Evolutionary conservation across 305 asterid species (phyloP).

Genomic region (Rubia peregrina): DNA sequence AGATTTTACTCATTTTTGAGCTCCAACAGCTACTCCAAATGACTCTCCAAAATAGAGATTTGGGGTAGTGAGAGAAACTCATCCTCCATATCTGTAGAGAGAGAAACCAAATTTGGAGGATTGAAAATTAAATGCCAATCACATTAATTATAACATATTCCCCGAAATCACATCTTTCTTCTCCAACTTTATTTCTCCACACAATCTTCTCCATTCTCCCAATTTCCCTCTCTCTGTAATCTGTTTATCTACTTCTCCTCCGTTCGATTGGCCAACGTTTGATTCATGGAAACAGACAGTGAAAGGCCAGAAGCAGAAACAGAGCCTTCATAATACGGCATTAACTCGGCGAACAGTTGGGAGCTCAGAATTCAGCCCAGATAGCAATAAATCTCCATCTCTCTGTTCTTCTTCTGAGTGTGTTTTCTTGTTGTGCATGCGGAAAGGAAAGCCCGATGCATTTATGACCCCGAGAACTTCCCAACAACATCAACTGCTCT

Average conservation of each 20-base stretch:
- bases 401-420: background rate
- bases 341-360: background rate
- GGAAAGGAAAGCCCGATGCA: conserved; percentile 14
- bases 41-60: too few species aligned
- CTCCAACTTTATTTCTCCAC: background rate
- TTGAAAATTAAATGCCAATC: too few species aligned
- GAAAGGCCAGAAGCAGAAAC: background rate
- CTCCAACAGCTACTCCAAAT: too few species aligned
- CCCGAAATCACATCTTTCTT: background rate
- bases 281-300: background rate
- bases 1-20: too few species aligned
- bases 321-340: background rate
- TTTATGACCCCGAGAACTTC: conserved; percentile 27
- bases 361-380: background rate
- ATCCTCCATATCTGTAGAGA: too few species aligned
- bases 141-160: too few species aligned
- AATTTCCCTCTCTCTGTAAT: background rate
- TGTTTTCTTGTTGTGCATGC: conserved; percentile 6
- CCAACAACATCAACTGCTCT: conserved; percentile 34
- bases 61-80: too few species aligned
- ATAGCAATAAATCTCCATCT: background rate
- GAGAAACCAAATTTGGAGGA: too few species aligned
- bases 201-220: background rate
- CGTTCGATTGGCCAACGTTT: background rate
- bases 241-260: background rate